Percentiles rank a stretch among this genome's conserved stretches.
phyloP scores from a whole-genome alignment of 768 basidiomycete genomes.

The Pleurotus eryngii region DNA sequence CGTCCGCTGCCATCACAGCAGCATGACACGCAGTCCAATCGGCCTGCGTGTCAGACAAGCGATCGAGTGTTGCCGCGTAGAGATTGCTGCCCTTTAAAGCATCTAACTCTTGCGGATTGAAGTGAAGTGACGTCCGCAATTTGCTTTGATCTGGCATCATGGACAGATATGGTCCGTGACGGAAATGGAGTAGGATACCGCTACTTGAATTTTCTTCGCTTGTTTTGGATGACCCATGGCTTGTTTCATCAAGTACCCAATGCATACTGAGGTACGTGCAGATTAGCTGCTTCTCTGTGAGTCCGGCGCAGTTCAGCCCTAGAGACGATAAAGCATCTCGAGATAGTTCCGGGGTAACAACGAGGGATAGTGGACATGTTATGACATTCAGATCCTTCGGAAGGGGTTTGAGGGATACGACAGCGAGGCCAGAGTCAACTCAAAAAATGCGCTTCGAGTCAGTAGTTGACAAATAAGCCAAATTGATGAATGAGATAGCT shows the following conservation, averaged over 20 bases:
- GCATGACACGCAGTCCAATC: slow-evolving; percentile 60
- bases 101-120: slow-evolving; percentile 57
- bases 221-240: slow-evolving; percentile 17
- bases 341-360: slow-evolving; percentile 55
- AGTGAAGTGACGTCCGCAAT: slow-evolving; percentile 74
- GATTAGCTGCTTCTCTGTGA: slow-evolving; percentile 67
- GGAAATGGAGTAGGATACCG: slow-evolving; percentile 4
- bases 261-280: slow-evolving; percentile 66
- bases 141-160: slow-evolving; percentile 56
- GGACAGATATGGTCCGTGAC: slow-evolving; percentile 64
- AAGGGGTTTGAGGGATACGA: slow-evolving; percentile 48
- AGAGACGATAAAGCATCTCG: slow-evolving; percentile 38
- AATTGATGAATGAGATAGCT: neutral
- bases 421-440: slow-evolving; percentile 44
- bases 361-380: slow-evolving; percentile 63
- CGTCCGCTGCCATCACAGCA: slow-evolving; percentile 32
- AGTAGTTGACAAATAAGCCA: neutral
- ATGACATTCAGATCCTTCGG: slow-evolving; percentile 52
- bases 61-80: slow-evolving; percentile 70
- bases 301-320: slow-evolving; percentile 25
- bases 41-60: slow-evolving; percentile 52
- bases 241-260: slow-evolving; percentile 43
- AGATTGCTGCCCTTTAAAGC: slow-evolving; percentile 78
- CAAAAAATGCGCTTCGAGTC: slow-evolving; percentile 13
- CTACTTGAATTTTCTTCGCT: neutral